Percentiles rank a stretch among this genome's conserved stretches.
phyloP scores from a whole-genome alignment of 2,329 filamentous ascomycete genomes.

The Fusarium multiceps region DNA sequence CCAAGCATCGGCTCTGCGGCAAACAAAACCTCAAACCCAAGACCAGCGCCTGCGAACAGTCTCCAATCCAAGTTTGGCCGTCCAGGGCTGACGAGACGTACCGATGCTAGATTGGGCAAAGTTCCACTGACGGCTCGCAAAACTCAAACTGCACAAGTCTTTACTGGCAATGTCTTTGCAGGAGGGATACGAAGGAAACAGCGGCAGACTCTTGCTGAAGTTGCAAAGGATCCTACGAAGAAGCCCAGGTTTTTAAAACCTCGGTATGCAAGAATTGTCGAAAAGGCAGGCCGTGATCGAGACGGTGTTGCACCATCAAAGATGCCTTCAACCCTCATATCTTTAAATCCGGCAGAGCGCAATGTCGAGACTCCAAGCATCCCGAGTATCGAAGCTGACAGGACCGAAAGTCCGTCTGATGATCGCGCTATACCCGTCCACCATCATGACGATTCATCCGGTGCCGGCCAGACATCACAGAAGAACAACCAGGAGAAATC shows the following conservation, averaged over 20 bases:
- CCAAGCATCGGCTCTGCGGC: conserved; percentile 2
- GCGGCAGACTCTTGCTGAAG: conserved; percentile 52
- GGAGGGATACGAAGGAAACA: conserved; percentile 55
- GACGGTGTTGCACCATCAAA: conserved; percentile 56
- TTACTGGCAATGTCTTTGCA: conserved; percentile 58
- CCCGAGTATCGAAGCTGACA: conserved; percentile 1
- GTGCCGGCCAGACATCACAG: not conserved
- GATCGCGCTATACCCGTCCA: conserved; percentile 18
- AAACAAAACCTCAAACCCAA: conserved; percentile 11
- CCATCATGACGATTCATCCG: not conserved
- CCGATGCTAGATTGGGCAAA: conserved; percentile 6
- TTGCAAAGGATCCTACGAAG: conserved; percentile 56
- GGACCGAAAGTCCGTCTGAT: conserved; percentile 18
- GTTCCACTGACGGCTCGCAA: conserved; percentile 17
- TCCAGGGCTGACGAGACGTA: conserved; percentile 1
- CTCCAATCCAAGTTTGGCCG: conserved; percentile 24
- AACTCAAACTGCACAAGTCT: conserved; percentile 15
- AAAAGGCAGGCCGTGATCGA: conserved; percentile 57
- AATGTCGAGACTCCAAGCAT: not conserved
- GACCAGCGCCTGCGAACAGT: conserved; percentile 1
- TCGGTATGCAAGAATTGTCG: conserved; percentile 54
- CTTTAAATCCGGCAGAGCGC: conserved; percentile 46
- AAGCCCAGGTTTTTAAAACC: conserved; percentile 54
- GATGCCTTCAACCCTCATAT: conserved; percentile 46
- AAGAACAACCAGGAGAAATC: conserved; percentile 44